These are phyloP conservation scores for Azolla pinnata DNA, from an alignment of 75 land plant genomes.

Conservation along the genomic window DNA sequence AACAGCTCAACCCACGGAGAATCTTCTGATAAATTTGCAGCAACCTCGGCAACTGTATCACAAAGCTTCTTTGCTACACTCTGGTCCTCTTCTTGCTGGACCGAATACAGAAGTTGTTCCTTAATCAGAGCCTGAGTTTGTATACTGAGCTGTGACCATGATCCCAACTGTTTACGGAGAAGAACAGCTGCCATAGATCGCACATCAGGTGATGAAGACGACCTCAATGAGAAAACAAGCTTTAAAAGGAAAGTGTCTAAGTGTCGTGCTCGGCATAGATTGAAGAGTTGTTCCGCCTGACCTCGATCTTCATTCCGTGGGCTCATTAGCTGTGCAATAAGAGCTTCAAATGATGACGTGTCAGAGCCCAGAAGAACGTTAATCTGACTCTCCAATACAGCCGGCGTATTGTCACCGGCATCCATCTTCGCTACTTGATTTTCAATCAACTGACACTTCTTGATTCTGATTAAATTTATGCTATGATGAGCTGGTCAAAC, in stretches of 20 bases:
- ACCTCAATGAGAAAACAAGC: conserved; percentile 12
- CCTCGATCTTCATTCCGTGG: conserved; percentile 14
- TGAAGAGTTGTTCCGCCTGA: conserved; percentile 11
- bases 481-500: too few species aligned
- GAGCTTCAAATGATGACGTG: conserved; percentile 10
- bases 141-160: conserved; percentile 10
- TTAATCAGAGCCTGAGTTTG: conserved; percentile 12
- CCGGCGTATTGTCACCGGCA: neutral
- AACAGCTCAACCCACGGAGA: conserved; percentile 13
- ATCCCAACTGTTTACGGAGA: conserved; percentile 10
- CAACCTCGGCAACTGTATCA: conserved; percentile 18
- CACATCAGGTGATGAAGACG: conserved; percentile 6
- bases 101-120: conserved; percentile 9
- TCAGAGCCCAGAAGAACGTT: neutral
- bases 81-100: conserved; percentile 13
- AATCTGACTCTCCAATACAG: neutral
- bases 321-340: conserved; percentile 14
- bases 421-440: neutral
- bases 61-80: conserved; percentile 17
- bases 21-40: conserved; percentile 5
- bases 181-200: conserved; percentile 15
- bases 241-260: conserved; percentile 12
- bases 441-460: too few species aligned
- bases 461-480: too few species aligned
- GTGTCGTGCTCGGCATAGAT: neutral